These are phyloP conservation scores for Kwoniella dejecticola DNA, from an alignment of 768 basidiomycete species.

Conservation along the genomic window DNA sequence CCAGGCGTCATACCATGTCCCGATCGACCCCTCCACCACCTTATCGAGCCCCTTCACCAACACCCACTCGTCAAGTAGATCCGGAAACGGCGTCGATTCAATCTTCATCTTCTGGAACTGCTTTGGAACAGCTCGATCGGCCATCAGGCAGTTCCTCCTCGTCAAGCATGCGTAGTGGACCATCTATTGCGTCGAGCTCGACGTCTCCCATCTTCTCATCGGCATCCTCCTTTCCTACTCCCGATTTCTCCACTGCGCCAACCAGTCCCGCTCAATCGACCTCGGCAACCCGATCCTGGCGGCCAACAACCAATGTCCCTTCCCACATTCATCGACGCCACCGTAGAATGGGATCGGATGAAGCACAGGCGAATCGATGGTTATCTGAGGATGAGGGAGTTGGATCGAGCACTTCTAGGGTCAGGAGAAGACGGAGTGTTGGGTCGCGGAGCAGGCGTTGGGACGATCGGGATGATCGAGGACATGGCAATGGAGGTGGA, in stretches of 20 bases:
- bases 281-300: slow-evolving; percentile 12
- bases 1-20: neutral
- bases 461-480: slow-evolving; percentile 12
- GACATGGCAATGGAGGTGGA: slow-evolving; percentile 1
- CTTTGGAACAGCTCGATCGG: no score
- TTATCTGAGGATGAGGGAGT: slow-evolving; percentile 52
- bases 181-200: slow-evolving; percentile 11
- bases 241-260: slow-evolving; percentile 22
- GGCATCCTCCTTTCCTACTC: slow-evolving; percentile 9
- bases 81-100: no score
- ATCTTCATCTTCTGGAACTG: no score
- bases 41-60: slow-evolving; percentile 6
- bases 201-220: neutral
- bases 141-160: neutral
- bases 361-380: slow-evolving; percentile 44
- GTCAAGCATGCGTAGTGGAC: neutral
- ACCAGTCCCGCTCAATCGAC: slow-evolving; percentile 13
- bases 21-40: slow-evolving; percentile 25
- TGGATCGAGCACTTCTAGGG: slow-evolving; percentile 16
- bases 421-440: slow-evolving; percentile 20
- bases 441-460: slow-evolving; percentile 4
- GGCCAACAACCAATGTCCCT: slow-evolving; percentile 26
- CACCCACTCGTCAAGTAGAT: neutral
- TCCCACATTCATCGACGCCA: slow-evolving; percentile 8
- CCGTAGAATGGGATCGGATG: slow-evolving; percentile 6